A percentile compares a stretch with the other conserved stretches of the same genome.
phyloP scores from a whole-genome alignment of 192 early-diverging fungal species.

The Piromyces finnis region DNA sequence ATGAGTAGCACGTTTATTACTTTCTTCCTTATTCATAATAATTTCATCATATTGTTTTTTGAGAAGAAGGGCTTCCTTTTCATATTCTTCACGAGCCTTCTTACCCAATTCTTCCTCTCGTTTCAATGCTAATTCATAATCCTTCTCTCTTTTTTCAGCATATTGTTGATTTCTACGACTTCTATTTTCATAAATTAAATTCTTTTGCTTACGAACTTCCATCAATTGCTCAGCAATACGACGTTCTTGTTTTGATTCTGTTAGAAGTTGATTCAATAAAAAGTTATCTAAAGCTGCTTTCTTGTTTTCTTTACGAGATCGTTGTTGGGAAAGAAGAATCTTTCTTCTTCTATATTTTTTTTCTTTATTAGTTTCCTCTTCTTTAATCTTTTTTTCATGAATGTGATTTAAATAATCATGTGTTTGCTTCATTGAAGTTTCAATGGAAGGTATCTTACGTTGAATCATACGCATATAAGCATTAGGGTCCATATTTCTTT shows the following conservation, averaged over 20 bases:
- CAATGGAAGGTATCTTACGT: neutral
- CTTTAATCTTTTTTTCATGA: constrained; percentile 24
- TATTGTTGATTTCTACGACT: constrained; percentile 30
- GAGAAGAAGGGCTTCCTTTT: constrained; percentile 14
- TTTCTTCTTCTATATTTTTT: constrained; percentile 29
- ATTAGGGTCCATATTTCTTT: neutral
- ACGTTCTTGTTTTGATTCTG: constrained; percentile 40
- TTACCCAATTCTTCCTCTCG: constrained; percentile 18
- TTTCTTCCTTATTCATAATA: constrained; percentile 12
- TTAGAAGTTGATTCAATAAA: constrained; percentile 18
- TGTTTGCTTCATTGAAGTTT: neutral
- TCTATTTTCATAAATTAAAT: constrained; percentile 30
- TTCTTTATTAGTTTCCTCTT: constrained; percentile 19
- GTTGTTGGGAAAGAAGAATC: constrained; percentile 21
- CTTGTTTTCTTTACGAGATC: constrained; percentile 21
- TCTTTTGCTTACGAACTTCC: constrained; percentile 32
- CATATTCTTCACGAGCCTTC: constrained; percentile 20
- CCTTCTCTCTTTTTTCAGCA: constrained; percentile 24
- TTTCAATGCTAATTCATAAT: constrained; percentile 30
- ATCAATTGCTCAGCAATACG: constrained; percentile 41
- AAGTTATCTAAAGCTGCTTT: constrained; percentile 17
- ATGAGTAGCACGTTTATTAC: constrained; percentile 9
- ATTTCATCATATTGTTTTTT: constrained; percentile 27
- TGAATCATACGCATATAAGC: neutral
- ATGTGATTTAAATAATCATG: neutral